Conservation (phyloP, 1,139 yeast species). For the Arxiozyma heterogenica region DNA sequence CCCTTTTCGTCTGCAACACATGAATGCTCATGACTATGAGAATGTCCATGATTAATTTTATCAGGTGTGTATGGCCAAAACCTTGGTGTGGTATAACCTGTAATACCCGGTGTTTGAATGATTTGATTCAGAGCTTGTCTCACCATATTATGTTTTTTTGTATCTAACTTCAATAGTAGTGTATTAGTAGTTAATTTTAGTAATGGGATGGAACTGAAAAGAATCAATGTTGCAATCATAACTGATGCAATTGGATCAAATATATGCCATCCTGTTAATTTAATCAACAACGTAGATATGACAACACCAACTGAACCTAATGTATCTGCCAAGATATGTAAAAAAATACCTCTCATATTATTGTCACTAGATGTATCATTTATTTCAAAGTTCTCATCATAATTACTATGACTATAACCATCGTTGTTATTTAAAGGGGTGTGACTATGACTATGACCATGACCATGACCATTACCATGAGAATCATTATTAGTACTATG, state of each 20-base stretch:
- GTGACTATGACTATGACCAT: background rate
- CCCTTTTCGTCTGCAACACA: background rate
- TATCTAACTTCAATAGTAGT: conserved; percentile 53
- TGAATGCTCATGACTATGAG: conserved; percentile 19
- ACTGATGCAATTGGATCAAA: conserved; percentile 91
- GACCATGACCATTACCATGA: background rate
- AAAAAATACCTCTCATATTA: conserved; percentile 88
- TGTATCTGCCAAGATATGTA: conserved; percentile 91
- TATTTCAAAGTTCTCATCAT: conserved; percentile 15
- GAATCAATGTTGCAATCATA: conserved; percentile 71
- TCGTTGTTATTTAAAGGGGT: background rate
- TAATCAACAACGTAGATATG: conserved; percentile 64
- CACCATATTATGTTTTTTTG: conserved; percentile 49
- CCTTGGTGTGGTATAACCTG: conserved; percentile 77
- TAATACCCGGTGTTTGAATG: conserved; percentile 64
- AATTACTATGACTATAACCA: background rate
- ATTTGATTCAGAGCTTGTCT: conserved; percentile 61
- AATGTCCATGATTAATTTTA: conserved; percentile 22
- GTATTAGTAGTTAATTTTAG: conserved; percentile 72
- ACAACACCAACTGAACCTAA: conserved; percentile 96
- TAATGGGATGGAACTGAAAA: conserved; percentile 74
- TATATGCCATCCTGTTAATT: conserved; percentile 45
- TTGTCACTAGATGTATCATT: conserved; percentile 42
- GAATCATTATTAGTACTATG: background rate
- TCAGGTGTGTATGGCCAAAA: conserved; percentile 65